These are phyloP conservation scores for Canavalia ensiformis DNA, from an alignment of 306 rosid genomes.

Conservation along the genomic window DNA sequence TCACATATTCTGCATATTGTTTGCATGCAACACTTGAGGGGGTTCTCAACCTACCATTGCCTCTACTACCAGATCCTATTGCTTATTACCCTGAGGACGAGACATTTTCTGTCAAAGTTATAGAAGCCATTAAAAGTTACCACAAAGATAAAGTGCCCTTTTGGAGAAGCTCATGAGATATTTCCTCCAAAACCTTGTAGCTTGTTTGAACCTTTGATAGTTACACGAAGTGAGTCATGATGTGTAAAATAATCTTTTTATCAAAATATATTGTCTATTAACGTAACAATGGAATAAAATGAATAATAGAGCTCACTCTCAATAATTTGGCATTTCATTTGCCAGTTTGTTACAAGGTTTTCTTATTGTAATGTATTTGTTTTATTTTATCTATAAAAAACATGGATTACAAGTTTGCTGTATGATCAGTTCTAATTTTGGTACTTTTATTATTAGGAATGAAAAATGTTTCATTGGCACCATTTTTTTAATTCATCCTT, in stretches of 20 bases:
- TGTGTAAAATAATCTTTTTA: too few relatives aligned
- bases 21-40: slow-evolving; percentile 94
- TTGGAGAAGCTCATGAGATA: slow-evolving; percentile 40
- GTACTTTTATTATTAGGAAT: too few relatives aligned
- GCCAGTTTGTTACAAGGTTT: background rate
- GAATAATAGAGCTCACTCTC: background rate
- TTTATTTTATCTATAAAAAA: too few relatives aligned
- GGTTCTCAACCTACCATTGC: slow-evolving; percentile 69
- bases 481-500: too few relatives aligned
- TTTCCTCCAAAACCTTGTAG: slow-evolving; percentile 25
- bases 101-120: slow-evolving; percentile 60
- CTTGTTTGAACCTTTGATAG: slow-evolving; percentile 13
- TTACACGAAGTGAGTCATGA: background rate
- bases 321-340: slow-evolving; percentile 13
- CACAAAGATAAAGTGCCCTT: slow-evolving; percentile 61
- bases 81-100: slow-evolving; percentile 84
- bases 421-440: too few relatives aligned
- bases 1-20: slow-evolving; percentile 92
- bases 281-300: too few relatives aligned
- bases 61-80: slow-evolving; percentile 72
- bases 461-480: too few relatives aligned
- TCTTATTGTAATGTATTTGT: background rate
- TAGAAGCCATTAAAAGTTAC: slow-evolving; percentile 66
- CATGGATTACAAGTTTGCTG: too few relatives aligned
- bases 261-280: too few relatives aligned